Base-by-base conservation (phyloP, 495 filamentous ascomycete genomes). In the Lophiotrema nucula region DNA sequence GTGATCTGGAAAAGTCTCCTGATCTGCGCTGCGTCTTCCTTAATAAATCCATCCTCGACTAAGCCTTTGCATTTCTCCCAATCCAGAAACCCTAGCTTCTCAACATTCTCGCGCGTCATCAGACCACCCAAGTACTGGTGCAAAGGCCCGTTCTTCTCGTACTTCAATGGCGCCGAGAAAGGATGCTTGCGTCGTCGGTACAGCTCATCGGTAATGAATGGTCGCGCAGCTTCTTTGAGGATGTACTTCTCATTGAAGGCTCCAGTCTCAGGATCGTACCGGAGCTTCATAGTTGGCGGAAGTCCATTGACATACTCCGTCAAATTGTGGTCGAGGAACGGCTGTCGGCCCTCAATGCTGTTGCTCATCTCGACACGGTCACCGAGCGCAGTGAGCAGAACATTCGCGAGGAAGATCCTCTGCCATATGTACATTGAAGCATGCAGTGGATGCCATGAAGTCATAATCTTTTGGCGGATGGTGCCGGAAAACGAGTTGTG, bases 361-460 rank as follows among this genome's bases (percentile, higher is more conserved):
- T 81, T 71, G 11, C 71, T 75, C 77, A 81, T 81, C 45, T 81
- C 79, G 25, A 70, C 73, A 16, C 76, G 74, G 57, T 83, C 78
- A 22, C 77, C 77, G 0, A 78, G 62, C 47, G 65, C 74, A 0
- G 74, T 70, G 1, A 81, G 72, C 13, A 80, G 56, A 18, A 71
- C 63, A 62, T 77, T 79, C 24, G 73, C 53, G 1, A 83, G 61
- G 18, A 66, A 41, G 6, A 51, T 62, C 44, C 73, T 78, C 15
- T 28, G 64, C 68, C 70, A 80, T 8, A 77, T 48, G 53, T 80
- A 81, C 45, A 71, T 49, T 0, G 78, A 60, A 0, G 77, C 56
- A 60, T 81, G 74, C n/a, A 81, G 60, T 1, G 77, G 73, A 58
- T 81, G 80, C 79, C 78, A 81, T 25, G 65, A 68, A 1, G 58